phyloP scores from a whole-genome alignment of 225 moss, liverwort and hornwort genomes.

The Rhytidiadelphus loreus region DNA sequence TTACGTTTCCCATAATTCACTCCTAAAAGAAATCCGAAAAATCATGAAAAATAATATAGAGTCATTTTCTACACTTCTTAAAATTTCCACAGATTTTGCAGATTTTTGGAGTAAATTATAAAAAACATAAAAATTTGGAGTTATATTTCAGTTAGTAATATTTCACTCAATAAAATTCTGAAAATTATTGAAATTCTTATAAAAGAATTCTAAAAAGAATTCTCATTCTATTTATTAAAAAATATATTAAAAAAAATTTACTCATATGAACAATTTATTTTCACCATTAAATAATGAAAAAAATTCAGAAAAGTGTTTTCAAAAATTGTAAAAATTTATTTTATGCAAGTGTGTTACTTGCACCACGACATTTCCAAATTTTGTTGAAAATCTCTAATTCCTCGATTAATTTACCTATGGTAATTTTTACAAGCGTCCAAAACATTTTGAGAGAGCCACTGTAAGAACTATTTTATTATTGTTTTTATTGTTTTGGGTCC shows the following conservation, averaged over 20 bases:
- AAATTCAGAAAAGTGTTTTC: not conserved
- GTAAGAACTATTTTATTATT: not conserved
- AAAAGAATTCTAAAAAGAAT: not conserved
- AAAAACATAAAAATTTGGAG: not conserved
- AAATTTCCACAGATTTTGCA: rapidly evolving
- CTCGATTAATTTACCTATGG: not conserved
- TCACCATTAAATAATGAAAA: no score
- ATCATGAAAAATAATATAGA: not conserved
- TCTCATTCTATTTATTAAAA: not conserved
- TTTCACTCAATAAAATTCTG: no score
- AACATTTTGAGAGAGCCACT: not conserved
- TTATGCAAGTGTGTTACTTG: not conserved
- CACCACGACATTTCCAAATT: not conserved
- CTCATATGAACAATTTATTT: no score
- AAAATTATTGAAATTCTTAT: not conserved
- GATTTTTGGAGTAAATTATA: not conserved
- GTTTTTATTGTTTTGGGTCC: not conserved
- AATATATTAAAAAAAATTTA: not conserved
- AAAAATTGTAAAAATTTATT: not conserved
- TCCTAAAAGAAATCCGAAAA: not conserved
- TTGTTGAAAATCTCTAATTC: not conserved
- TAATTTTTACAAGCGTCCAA: not conserved
- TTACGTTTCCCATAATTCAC: rapidly evolving
- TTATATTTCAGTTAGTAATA: not conserved
- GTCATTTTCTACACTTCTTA: rapidly evolving